Conservation (phyloP, 2,329 filamentous ascomycete genomes). For the Microcyclospora pomicola region DNA sequence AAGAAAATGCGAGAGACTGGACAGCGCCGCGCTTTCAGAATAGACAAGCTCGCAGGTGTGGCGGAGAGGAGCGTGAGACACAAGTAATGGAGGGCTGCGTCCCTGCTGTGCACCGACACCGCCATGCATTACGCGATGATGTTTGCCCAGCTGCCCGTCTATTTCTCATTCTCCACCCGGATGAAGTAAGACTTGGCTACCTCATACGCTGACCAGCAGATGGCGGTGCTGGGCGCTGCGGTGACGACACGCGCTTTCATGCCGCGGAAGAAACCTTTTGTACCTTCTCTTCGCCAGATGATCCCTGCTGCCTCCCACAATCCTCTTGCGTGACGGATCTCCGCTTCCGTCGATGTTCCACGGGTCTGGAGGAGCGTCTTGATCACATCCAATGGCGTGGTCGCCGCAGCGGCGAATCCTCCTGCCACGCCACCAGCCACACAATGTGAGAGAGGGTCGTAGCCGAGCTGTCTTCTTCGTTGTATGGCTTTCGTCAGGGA, state of each 20-base stretch:
- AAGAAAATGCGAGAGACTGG: no score
- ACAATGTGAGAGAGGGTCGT: conserved; percentile 90
- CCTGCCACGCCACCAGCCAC: conserved; percentile 83
- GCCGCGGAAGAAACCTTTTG: conserved; percentile 82
- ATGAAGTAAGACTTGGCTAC: conserved; percentile 58
- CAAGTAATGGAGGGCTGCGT: no score
- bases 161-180: conserved; percentile 20
- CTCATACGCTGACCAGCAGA: conserved; percentile 79
- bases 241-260: conserved; percentile 83
- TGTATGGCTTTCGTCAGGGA: conserved; percentile 92
- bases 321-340: conserved; percentile 74
- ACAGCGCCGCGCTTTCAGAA: no score
- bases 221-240: conserved; percentile 98
- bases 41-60: no score
- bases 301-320: conserved; percentile 66
- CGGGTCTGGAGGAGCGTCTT: conserved; percentile 95
- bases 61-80: no score
- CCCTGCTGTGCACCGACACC: no score
- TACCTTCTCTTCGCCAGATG: conserved; percentile 70
- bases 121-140: no score
- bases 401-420: conserved; percentile 83
- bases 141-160: not conserved
- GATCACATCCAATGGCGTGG: conserved; percentile 93
- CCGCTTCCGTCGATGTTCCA: conserved; percentile 65
- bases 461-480: conserved; percentile 37